These are phyloP conservation scores for Lodderomyces margitis DNA, from an alignment of 1,139 yeast genomes.

Conservation along the genomic window DNA sequence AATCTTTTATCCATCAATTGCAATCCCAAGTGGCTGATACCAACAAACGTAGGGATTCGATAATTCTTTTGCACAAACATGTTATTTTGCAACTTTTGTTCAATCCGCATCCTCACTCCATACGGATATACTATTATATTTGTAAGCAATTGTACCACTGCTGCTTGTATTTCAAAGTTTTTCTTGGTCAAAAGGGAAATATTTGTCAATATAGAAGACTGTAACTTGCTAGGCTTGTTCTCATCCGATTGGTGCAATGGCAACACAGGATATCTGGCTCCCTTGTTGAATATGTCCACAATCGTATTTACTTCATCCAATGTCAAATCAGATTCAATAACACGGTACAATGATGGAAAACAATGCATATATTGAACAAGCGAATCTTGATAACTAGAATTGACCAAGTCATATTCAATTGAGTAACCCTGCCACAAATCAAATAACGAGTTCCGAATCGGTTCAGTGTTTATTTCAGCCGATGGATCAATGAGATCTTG, in stretches of 20 bases:
- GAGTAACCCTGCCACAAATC: conserved; percentile 63
- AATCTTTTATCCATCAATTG: conserved; percentile 39
- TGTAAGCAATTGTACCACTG: conserved; percentile 52
- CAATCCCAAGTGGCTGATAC: conserved; percentile 55
- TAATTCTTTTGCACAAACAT: conserved; percentile 25
- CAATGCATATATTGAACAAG: conserved; percentile 50
- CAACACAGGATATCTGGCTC: conserved; percentile 66
- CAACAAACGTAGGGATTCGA: conserved; percentile 66
- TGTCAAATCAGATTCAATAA: conserved; percentile 30
- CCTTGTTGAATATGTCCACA: conserved; percentile 50
- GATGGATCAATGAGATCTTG: conserved; percentile 37
- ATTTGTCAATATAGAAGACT: conserved; percentile 47
- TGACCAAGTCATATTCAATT: conserved; percentile 56
- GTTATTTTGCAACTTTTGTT: conserved; percentile 28
- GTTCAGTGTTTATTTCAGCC: conserved; percentile 10
- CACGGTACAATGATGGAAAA: conserved; percentile 45
- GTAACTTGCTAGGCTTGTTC: conserved; percentile 52
- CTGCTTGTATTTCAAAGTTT: conserved; percentile 38
- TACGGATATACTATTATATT: conserved; percentile 56
- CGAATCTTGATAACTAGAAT: conserved; percentile 55
- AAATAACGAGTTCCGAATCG: conserved; percentile 45
- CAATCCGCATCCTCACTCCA: conserved; percentile 55
- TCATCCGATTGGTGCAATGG: conserved; percentile 39
- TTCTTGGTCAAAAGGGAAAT: conserved; percentile 33
- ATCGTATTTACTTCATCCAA: conserved; percentile 39